Evolutionary conservation across 306 rosid genomes (phyloP).

Genomic region (Carpinus fangiana): DNA sequence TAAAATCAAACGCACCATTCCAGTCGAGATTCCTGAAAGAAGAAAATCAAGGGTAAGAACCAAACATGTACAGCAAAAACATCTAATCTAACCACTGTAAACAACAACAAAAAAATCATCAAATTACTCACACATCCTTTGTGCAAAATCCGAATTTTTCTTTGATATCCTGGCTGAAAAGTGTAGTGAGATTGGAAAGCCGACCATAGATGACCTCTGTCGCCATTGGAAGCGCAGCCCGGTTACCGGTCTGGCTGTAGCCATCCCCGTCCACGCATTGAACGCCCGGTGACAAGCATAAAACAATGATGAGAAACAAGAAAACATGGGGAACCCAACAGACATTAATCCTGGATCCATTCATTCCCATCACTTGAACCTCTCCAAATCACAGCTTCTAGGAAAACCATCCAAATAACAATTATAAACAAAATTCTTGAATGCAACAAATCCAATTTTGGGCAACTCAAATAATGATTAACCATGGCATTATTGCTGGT

Average conservation of each 20-base stretch:
- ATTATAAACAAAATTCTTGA: neutral
- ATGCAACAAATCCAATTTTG: neutral
- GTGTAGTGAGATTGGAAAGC: slow-evolving; percentile 44
- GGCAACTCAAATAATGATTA: slow-evolving; percentile 2
- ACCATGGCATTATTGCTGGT: slow-evolving; percentile 22
- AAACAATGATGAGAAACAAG: slow-evolving; percentile 30
- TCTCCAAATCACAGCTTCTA: slow-evolving; percentile 28
- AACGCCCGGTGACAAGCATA: slow-evolving; percentile 29
- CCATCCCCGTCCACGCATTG: slow-evolving; percentile 40
- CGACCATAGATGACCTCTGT: slow-evolving; percentile 42
- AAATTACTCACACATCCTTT: slow-evolving; percentile 59
- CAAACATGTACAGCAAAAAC: neutral
- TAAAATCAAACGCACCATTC: slow-evolving; percentile 66
- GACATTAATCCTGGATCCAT: slow-evolving; percentile 36
- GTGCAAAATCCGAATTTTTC: slow-evolving; percentile 56
- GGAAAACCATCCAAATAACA: slow-evolving; percentile 28
- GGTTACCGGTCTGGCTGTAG: slow-evolving; percentile 16
- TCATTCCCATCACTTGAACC: slow-evolving; percentile 40
- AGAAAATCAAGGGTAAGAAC: neutral
- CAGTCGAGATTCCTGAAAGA: slow-evolving; percentile 64
- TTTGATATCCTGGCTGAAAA: slow-evolving; percentile 45
- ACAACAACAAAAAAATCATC: neutral
- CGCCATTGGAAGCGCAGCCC: slow-evolving; percentile 32
- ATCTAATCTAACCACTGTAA: neutral
- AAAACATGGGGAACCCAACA: slow-evolving; percentile 25